Percentiles rank a stretch among this genome's conserved stretches.
These are phyloP conservation scores for Bocquillonia castaneifolia DNA, from an alignment of 441 rosid species.

Conservation along the genomic window DNA sequence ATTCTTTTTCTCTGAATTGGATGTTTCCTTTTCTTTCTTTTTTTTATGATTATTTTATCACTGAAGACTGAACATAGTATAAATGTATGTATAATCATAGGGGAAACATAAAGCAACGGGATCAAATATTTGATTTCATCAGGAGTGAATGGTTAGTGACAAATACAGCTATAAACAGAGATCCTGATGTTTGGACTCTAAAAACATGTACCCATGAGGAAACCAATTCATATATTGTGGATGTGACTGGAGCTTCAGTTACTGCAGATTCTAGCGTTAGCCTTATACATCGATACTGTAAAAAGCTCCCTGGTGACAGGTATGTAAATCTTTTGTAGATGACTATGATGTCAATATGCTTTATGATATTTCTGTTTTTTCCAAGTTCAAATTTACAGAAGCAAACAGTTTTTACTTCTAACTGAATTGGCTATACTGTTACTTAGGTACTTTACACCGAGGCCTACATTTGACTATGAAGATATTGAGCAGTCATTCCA, in stretches of 20 bases:
- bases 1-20: neutral
- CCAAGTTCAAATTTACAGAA: neutral
- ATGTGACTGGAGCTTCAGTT: slow-evolving; percentile 52
- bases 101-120: slow-evolving; percentile 60
- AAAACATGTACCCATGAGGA: slow-evolving; percentile 35
- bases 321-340: slow-evolving; percentile 26
- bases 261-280: slow-evolving; percentile 52
- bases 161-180: slow-evolving; percentile 48
- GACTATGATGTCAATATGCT: slow-evolving; percentile 1
- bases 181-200: slow-evolving; percentile 37
- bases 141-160: slow-evolving; percentile 54
- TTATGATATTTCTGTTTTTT: slow-evolving; percentile 8
- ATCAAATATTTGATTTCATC: slow-evolving; percentile 61
- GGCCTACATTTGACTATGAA: slow-evolving; percentile 45
- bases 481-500: slow-evolving; percentile 31
- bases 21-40: neutral
- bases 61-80: neutral
- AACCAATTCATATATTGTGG: slow-evolving; percentile 35
- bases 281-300: slow-evolving; percentile 49
- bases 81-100: slow-evolving; percentile 34
- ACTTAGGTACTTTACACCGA: slow-evolving; percentile 45
- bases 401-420: slow-evolving; percentile 4
- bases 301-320: slow-evolving; percentile 61
- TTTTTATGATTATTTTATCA: neutral
- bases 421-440: slow-evolving; percentile 8